phyloP scores from a whole-genome alignment of 352 stramenopile species.

The Phytophthora pini region DNA sequence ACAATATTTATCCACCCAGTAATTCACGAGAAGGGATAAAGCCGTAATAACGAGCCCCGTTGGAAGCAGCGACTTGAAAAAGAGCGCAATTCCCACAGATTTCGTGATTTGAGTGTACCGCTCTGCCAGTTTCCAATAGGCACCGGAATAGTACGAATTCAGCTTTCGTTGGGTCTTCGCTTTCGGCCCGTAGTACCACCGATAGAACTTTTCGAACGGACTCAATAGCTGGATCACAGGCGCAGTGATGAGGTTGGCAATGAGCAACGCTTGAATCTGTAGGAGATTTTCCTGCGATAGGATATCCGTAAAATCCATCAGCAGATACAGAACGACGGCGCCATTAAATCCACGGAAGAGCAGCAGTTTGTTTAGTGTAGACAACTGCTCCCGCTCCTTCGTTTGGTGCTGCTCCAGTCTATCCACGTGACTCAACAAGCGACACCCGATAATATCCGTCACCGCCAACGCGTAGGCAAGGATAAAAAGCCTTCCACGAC shows the following conservation, averaged over 20 bases:
- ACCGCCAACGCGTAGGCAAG: constrained; percentile 57
- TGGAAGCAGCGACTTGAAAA: constrained; percentile 71
- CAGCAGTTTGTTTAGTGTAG: constrained; percentile 82
- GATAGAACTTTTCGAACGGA: constrained; percentile 55
- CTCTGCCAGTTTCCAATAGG: constrained; percentile 71
- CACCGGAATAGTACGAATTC: constrained; percentile 78
- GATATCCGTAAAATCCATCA: constrained; percentile 78
- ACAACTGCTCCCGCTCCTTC: constrained; percentile 74
- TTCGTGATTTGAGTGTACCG: constrained; percentile 77
- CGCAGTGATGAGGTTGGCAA: constrained; percentile 79
- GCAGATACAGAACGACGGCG: constrained; percentile 76
- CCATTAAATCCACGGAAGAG: constrained; percentile 78
- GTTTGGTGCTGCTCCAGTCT: constrained; percentile 67
- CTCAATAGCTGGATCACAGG: constrained; percentile 70
- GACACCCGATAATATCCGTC: constrained; percentile 70
- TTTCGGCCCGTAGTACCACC: constrained; percentile 49
- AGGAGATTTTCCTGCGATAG: constrained; percentile 70
- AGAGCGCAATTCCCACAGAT: constrained; percentile 66
- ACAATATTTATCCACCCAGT: constrained; percentile 88
- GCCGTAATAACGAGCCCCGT: constrained; percentile 71
- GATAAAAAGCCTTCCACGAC: constrained; percentile 56
- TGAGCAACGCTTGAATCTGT: constrained; percentile 79
- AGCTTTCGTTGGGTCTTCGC: constrained; percentile 79
- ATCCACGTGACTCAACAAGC: constrained; percentile 65
- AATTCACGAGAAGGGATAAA: constrained; percentile 76